phyloP scores from a whole-genome alignment of 805 yeast species.

The Saccharomycopsis sp. region DNA sequence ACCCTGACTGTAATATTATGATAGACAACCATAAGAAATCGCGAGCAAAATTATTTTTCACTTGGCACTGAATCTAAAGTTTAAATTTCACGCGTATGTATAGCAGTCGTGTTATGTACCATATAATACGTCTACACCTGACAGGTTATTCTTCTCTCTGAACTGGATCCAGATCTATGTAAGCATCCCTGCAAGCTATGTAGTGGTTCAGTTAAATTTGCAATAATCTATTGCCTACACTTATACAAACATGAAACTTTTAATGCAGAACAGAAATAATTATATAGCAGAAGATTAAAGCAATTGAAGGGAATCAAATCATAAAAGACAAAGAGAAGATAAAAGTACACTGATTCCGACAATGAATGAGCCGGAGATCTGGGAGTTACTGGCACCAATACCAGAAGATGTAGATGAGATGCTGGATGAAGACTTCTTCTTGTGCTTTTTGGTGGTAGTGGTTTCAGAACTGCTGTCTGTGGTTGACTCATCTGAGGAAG shows the following conservation, averaged over 20 bases:
- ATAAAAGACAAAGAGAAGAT: neutral
- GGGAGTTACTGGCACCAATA: conserved; percentile 10
- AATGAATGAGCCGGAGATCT: conserved; percentile 32
- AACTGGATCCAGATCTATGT: no score
- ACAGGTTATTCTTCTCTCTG: no score
- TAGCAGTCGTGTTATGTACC: no score
- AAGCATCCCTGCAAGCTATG: no score
- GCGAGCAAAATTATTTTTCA: no score
- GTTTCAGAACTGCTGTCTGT: neutral
- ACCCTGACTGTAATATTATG: no score
- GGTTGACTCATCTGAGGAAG: neutral
- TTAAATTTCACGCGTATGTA: no score
- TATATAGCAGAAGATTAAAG: neutral
- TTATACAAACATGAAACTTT: neutral
- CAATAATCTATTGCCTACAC: no score
- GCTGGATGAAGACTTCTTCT: neutral
- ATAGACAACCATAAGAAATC: no score
- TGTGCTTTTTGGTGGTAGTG: neutral
- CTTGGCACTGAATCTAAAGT: no score
- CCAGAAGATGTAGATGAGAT: neutral
- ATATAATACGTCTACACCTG: no score
- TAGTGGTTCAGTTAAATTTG: no score
- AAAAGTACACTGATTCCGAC: conserved; percentile 29
- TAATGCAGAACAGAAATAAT: neutral
- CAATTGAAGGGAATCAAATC: neutral